Percentiles rank a stretch among this genome's conserved stretches.
phyloP scores from a whole-genome alignment of 495 filamentous ascomycete genomes.

The Aspergillus sparsus region DNA sequence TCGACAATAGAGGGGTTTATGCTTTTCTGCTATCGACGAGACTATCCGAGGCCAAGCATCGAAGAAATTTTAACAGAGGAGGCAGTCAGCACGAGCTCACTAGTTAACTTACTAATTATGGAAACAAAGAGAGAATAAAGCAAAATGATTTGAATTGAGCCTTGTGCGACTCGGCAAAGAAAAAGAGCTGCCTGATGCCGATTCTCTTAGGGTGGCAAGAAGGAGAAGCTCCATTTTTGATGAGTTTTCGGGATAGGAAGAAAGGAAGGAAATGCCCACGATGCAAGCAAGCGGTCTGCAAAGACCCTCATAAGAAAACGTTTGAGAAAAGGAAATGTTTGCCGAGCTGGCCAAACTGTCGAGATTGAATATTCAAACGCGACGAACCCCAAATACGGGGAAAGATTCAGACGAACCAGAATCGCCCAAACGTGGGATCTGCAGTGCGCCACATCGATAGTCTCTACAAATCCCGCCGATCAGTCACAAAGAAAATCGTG shows the following conservation, averaged over 20 bases:
- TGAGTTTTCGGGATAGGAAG: neutral
- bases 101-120: neutral
- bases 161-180: neutral
- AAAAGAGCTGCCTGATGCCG: neutral
- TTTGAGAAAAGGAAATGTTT: no score
- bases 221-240: neutral
- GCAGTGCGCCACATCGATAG: conserved; percentile 23
- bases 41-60: no score
- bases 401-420: no score
- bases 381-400: no score
- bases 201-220: neutral
- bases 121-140: neutral
- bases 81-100: no score
- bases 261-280: no score
- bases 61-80: no score
- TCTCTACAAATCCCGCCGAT: conserved; percentile 9
- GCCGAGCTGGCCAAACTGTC: no score
- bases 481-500: neutral
- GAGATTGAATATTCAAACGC: no score
- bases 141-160: neutral
- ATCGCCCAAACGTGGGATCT: neutral
- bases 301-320: no score
- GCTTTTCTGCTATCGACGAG: neutral
- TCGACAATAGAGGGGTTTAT: neutral
- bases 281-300: no score